Evolutionary conservation across 805 yeast genomes (phyloP).

Genomic region (Candida silvicultrix): DNA sequence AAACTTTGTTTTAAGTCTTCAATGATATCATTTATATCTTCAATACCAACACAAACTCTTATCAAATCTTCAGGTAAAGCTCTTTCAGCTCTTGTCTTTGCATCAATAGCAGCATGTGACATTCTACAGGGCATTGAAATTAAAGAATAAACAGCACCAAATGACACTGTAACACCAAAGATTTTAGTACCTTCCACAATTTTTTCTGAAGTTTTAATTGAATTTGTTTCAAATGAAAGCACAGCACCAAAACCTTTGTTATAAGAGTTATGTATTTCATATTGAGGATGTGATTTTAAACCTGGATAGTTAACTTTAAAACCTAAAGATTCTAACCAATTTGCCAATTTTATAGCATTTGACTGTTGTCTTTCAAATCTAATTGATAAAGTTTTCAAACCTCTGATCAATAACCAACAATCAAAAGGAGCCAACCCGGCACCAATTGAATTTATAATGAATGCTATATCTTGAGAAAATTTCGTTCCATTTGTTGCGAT

Average conservation of each 20-base stretch:
- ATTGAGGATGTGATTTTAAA: constrained; percentile 71
- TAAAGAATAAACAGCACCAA: constrained; percentile 90
- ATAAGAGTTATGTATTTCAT: constrained; percentile 69
- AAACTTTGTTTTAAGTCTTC: constrained; percentile 74
- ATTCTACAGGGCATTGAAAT: constrained; percentile 91
- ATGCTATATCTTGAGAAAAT: constrained; percentile 64
- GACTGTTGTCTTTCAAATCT: constrained; percentile 84
- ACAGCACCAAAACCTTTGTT: constrained; percentile 89
- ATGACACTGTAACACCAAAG: constrained; percentile 86
- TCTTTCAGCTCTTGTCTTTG: constrained; percentile 79
- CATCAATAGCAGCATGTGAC: constrained; percentile 97
- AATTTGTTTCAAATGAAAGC: constrained; percentile 82
- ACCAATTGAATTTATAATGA: constrained; percentile 84
- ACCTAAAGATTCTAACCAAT: constrained; percentile 60
- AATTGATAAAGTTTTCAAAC: constrained; percentile 81
- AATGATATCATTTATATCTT: constrained; percentile 71
- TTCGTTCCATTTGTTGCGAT: constrained; percentile 61
- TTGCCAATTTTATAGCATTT: constrained; percentile 71
- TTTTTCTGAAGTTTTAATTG: constrained; percentile 53
- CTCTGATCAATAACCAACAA: constrained; percentile 83
- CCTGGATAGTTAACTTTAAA: constrained; percentile 80
- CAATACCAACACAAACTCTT: constrained; percentile 89
- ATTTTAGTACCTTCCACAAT: constrained; percentile 72
- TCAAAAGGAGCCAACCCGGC: constrained; percentile 91
- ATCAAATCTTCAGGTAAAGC: constrained; percentile 90